Evolutionary conservation across 805 yeast species (phyloP), one percentile per base, ranked within the genome.

Genomic region (Ogataea trehaloabstinens): DNA sequence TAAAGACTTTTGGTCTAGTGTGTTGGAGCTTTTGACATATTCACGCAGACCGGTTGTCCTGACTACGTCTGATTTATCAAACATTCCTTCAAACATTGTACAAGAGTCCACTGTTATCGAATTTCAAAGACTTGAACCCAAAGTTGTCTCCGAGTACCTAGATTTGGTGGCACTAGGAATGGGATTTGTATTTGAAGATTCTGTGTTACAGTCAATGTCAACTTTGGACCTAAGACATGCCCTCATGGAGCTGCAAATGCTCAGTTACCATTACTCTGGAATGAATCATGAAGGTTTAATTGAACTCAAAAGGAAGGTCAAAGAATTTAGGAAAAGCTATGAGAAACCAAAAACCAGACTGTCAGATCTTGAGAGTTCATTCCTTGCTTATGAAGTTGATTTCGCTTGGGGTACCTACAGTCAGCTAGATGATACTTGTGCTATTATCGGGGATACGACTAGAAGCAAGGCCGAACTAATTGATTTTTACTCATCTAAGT

Each of bases 1-100:
- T 52, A 77, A 74, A 40, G 78, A 79, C 2, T 90, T 91, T 55
- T 93, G 97, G 96, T 54, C 70, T 1, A 78, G 82, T 2, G 70
- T 88, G 2, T 75, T 73, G 32, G 81, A 77, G 34, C 68, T 86
- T 11, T 60, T 88, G 28, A 67, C 50, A 3, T 59, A 52, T 32
- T 59, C 66, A 2, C 56, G 59, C 35, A 45, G 67, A n/a, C 67
- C 67, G 1, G 56, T 63, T 10, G 48, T 63, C 10, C 51, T 63
- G 25, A 61, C 62, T 4, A 58, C 64, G 4, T 34, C 32, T 28
- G 62, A 56, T 37, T 16, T 55, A n/a, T 36, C 47, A 3, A 44
- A 35, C 30, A 52, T 58, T 6, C 67, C 67, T 1, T 24, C 43
- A 6, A 48, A 55, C 25, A 59, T 63, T 13, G 48, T 61, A 3